These are phyloP conservation scores for Magnolia sinica DNA, from an alignment of 164 flowering plant species.

Conservation along the genomic window DNA sequence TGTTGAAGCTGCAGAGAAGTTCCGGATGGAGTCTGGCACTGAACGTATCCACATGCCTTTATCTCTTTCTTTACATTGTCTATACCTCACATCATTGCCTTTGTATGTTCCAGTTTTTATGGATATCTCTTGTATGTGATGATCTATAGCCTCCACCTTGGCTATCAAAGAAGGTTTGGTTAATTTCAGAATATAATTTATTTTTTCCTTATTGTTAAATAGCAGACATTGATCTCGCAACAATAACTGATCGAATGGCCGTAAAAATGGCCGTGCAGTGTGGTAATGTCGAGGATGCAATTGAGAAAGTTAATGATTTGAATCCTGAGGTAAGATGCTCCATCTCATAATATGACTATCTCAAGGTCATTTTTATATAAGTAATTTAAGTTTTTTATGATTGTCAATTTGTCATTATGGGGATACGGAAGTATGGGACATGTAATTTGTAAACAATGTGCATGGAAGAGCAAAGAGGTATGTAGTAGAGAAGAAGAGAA, in stretches of 20 bases:
- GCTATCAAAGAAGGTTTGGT: neutral
- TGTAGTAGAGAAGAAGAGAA: no score
- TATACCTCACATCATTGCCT: neutral
- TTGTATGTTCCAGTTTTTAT: neutral
- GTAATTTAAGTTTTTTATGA: no score
- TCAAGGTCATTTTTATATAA: neutral
- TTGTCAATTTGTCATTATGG: no score
- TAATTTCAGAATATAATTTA: neutral
- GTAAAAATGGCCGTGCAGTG: constrained; percentile 85
- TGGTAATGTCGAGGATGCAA: constrained; percentile 95
- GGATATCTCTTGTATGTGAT: neutral
- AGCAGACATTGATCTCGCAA: constrained; percentile 91
- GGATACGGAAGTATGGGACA: no score
- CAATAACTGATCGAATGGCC: constrained; percentile 88
- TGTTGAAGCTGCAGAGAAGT: constrained; percentile 80
- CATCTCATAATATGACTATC: neutral
- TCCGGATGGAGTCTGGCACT: constrained; percentile 79
- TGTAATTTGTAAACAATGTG: no score
- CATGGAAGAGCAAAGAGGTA: no score
- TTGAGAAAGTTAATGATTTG: constrained; percentile 88
- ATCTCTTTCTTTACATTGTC: neutral
- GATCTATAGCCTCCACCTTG: neutral
- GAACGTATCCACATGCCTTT: constrained; percentile 65
- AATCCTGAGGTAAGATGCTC: constrained; percentile 72
- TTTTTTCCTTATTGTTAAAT: constrained; percentile 39